Percentiles rank a stretch among this genome's conserved stretches.
These are phyloP conservation scores for Entomortierella parvispora DNA, from an alignment of 192 early-diverging fungal species.

Conservation along the genomic window DNA sequence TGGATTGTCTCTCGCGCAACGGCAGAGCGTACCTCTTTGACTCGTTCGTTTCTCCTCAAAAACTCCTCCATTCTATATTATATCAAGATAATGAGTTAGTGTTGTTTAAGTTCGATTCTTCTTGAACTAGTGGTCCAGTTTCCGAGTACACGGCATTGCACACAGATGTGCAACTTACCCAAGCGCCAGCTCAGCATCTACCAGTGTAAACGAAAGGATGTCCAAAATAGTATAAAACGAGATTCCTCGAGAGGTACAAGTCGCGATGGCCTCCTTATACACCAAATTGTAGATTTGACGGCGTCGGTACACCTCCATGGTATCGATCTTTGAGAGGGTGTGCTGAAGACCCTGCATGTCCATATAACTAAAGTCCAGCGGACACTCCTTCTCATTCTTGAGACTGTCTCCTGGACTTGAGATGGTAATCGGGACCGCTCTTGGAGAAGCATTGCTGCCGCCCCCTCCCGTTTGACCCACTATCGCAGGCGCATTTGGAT, in stretches of 20 bases:
- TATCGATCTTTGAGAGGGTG: constrained; percentile 27
- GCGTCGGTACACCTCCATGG: constrained; percentile 14
- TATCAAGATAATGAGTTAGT: background rate
- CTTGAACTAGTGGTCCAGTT: no score
- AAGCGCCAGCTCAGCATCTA: constrained; percentile 36
- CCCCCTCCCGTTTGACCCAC: background rate
- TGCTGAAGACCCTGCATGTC: constrained; percentile 34
- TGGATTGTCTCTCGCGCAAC: constrained; percentile 47
- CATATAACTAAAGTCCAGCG: constrained; percentile 3
- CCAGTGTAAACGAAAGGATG: constrained; percentile 39
- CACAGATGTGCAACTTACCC: no score
- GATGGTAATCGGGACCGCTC: constrained; percentile 36
- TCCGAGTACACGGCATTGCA: no score
- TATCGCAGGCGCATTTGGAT: constrained; percentile 20
- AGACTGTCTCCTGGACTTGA: constrained; percentile 7
- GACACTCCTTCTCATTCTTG: background rate
- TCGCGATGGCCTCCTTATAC: constrained; percentile 38
- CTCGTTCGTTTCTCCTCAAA: constrained; percentile 34
- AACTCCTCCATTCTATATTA: constrained; percentile 39
- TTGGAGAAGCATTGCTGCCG: constrained; percentile 45
- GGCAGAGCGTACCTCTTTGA: constrained; percentile 36
- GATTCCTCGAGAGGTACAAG: constrained; percentile 22
- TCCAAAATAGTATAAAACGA: constrained; percentile 45
- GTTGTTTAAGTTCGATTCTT: no score
- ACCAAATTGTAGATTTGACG: constrained; percentile 36